Conservation (phyloP, 2,329 filamentous ascomycete genomes). For the Aureobasidium musti region DNA sequence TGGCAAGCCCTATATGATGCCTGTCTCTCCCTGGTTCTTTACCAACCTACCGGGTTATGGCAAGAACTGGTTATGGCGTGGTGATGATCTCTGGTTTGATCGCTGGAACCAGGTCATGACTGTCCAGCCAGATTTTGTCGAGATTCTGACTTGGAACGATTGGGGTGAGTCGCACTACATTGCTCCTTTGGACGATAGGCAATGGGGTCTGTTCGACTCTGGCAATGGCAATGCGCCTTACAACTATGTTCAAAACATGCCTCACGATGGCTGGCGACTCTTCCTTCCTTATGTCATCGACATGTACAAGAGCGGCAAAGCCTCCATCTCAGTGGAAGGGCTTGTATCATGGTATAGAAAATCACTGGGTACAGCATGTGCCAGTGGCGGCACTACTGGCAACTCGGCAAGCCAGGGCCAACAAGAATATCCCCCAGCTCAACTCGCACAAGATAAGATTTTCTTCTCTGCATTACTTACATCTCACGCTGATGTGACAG, state of each 20-base stretch:
- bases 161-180: slow-evolving; percentile 62
- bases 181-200: slow-evolving; percentile 37
- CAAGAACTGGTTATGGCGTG: slow-evolving; percentile 65
- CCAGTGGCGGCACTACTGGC: slow-evolving; percentile 45
- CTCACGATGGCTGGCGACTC: slow-evolving; percentile 55
- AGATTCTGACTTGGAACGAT: slow-evolving; percentile 63
- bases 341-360: slow-evolving; percentile 52
- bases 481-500: slow-evolving; percentile 39
- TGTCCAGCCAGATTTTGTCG: slow-evolving; percentile 55
- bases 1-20: slow-evolving; percentile 54
- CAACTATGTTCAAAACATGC: slow-evolving; percentile 52
- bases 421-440: slow-evolving; percentile 33
- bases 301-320: slow-evolving; percentile 51
- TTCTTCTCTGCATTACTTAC: slow-evolving; percentile 48
- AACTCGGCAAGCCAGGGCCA: slow-evolving; percentile 40
- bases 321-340: slow-evolving; percentile 36
- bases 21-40: slow-evolving; percentile 55
- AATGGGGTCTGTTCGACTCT: neutral
- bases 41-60: slow-evolving; percentile 58
- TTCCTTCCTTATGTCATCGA: slow-evolving; percentile 55
- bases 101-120: slow-evolving; percentile 59
- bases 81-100: slow-evolving; percentile 63
- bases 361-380: slow-evolving; percentile 42
- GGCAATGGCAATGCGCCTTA: slow-evolving; percentile 45
- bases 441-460: slow-evolving; percentile 49